Conservation (phyloP, 1,284 basidiomycete species). For the Phylloboletellus chloephorus region DNA sequence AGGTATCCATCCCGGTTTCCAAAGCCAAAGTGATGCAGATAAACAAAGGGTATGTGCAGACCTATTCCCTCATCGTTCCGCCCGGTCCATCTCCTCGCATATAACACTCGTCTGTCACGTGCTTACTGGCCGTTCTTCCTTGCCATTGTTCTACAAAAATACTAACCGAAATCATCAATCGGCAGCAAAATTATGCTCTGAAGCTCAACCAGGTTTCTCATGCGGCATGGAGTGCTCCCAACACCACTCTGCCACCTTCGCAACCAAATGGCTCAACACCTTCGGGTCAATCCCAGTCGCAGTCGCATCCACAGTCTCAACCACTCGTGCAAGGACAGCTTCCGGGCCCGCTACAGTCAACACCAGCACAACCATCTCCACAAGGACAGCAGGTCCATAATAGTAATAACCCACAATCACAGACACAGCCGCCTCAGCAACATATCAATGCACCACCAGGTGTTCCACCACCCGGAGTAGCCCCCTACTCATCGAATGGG, state of each 20-base stretch:
- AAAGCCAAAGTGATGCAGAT: constrained; percentile 50
- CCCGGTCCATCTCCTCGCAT: neutral
- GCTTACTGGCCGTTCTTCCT: neutral
- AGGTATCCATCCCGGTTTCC: constrained; percentile 56
- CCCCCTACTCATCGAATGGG: constrained; percentile 42
- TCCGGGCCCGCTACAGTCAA: constrained; percentile 20
- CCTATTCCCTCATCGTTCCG: constrained; percentile 5
- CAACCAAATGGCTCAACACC: constrained; percentile 30
- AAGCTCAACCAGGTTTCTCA: constrained; percentile 60
- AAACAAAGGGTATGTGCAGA: constrained; percentile 60
- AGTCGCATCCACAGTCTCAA: constrained; percentile 22
- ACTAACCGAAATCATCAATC: constrained; percentile 15
- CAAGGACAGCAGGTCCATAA: constrained; percentile 35
- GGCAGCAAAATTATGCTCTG: constrained; percentile 51
- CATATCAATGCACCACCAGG: constrained; percentile 52
- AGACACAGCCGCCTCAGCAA: constrained; percentile 26
- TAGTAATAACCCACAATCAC: constrained; percentile 27
- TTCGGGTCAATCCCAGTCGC: constrained; percentile 31
- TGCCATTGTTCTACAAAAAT: constrained; percentile 7
- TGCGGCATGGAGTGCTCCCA: constrained; percentile 54
- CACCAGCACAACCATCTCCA: constrained; percentile 31
- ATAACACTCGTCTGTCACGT: constrained; percentile 1
- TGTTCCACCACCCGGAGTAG: constrained; percentile 40
- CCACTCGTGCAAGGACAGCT: constrained; percentile 32
- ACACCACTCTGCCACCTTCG: constrained; percentile 31